Evolutionary conservation across 495 filamentous ascomycete genomes (phyloP), one percentile per base, ranked within the genome.

Genomic region (Penicillium paxilli): DNA sequence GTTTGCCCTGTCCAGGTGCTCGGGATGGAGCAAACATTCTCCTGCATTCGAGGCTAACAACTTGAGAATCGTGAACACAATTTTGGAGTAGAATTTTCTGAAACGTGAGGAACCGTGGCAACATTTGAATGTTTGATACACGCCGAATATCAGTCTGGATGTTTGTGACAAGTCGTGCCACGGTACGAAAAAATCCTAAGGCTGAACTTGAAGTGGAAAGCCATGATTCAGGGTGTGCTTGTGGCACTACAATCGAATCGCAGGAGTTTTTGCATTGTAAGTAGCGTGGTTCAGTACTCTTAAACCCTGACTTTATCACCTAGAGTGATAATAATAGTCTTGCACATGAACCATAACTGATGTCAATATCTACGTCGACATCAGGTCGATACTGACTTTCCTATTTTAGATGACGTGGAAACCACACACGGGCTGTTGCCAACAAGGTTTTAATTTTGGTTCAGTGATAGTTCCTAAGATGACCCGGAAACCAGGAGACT

Each of bases 401-500:
- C 32, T 5, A 38, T 17, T 23, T 17, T 10, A 38, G 21, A 45
- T 35, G 28, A 9, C 30, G 26, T 35, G 40, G 49, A 44, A 16
- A 14, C 49, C 50, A 45, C 9, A 14, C 26, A 52, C 50, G 12
- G 25, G 22, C 21, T 11, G 26, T 12, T 28, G 14, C 28, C 12
- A 16, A 45, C 26, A 52, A 46, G 41, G 41, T 46, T 52, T 32
- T n/a, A n/a, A 32, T 30, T 30, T 30, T 23, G 30, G 14, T 23
- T 8, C 17, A 30, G 23, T 11, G 51, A 33, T 41, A 26, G 16
- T 35, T 42, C 17, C 40, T 22, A 14, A 14, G 16, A 38, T 42
- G 35, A 26, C 54, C 55, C 58, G 50, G 53, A 33, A 45, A 56
- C 58, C 58, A 52, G 53, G 58, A 42, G 38, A 25, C 32, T 57